Conservation (phyloP, 176 grass and related monocot species). For the Melocanna baccifera region DNA sequence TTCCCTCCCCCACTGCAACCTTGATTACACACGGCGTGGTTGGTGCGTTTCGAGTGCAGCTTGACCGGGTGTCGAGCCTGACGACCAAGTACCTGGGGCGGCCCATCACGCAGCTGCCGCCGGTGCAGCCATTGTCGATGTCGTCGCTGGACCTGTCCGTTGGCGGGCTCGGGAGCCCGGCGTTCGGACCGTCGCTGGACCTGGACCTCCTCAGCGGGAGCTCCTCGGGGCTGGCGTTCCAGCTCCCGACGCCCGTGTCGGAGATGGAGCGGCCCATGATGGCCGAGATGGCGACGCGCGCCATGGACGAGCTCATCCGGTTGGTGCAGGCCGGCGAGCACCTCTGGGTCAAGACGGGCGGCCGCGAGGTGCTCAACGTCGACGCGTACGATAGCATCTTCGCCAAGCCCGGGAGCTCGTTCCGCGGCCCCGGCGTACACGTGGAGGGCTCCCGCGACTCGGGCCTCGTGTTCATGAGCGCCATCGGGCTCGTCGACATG, state of each 20-base stretch:
- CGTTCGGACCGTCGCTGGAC: slow-evolving; percentile 63
- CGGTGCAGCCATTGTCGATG: slow-evolving; percentile 60
- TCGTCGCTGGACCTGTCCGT: slow-evolving; percentile 90
- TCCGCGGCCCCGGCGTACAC: slow-evolving; percentile 52
- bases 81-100: slow-evolving; percentile 86
- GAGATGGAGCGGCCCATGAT: slow-evolving; percentile 81
- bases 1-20: background rate
- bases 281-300: slow-evolving; percentile 69
- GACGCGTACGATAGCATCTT: slow-evolving; percentile 75
- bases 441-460: slow-evolving; percentile 76
- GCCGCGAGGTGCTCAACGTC: slow-evolving; percentile 54
- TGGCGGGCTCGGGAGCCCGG: slow-evolving; percentile 52
- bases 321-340: slow-evolving; percentile 64
- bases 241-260: slow-evolving; percentile 45
- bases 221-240: slow-evolving; percentile 36
- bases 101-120: slow-evolving; percentile 73
- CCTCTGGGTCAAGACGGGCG: slow-evolving; percentile 53
- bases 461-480: slow-evolving; percentile 56
- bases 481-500: slow-evolving; percentile 60
- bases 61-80: slow-evolving; percentile 74
- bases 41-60: slow-evolving; percentile 31
- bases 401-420: slow-evolving; percentile 46
- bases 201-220: slow-evolving; percentile 61
- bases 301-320: slow-evolving; percentile 85
- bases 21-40: background rate